Evolutionary conservation across 495 filamentous ascomycete species (phyloP).

Genomic region (Neurospora sp.): DNA sequence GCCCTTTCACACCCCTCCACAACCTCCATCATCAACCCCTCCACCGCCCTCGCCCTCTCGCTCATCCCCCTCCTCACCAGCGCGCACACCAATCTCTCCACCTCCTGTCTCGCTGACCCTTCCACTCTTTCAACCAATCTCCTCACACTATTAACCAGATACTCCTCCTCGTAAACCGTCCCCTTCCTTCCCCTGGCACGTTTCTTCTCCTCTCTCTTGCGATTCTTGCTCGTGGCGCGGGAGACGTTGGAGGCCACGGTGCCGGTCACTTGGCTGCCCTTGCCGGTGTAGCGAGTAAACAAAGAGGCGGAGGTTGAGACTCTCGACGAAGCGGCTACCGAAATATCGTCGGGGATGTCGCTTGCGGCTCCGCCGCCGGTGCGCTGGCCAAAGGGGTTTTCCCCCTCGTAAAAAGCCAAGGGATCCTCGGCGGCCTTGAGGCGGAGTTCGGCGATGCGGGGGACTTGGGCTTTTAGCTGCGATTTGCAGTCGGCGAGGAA

Average conservation of each 20-base stretch:
- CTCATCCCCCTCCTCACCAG: conserved; percentile 73
- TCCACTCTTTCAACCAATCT: conserved; percentile 80
- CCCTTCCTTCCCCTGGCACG: conserved; percentile 89
- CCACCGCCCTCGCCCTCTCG: conserved; percentile 71
- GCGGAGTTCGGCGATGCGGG: conserved; percentile 72
- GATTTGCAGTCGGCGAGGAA: conserved; percentile 83
- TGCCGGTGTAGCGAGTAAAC: conserved; percentile 85
- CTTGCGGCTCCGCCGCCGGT: conserved; percentile 35
- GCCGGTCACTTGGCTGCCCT: conserved; percentile 43
- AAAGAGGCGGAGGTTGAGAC: conserved; percentile 68
- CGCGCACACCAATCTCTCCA: conserved; percentile 59
- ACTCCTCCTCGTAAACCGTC: conserved; percentile 95
- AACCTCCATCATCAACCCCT: conserved; percentile 61
- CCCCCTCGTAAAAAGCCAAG: conserved; percentile 64
- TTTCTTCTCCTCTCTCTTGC: conserved; percentile 85
- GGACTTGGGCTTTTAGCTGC: conserved; percentile 75
- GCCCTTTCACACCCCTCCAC: conserved; percentile 53
- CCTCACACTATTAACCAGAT: conserved; percentile 78
- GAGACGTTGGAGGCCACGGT: conserved; percentile 58
- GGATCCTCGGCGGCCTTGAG: conserved; percentile 73
- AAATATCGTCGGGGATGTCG: conserved; percentile 85
- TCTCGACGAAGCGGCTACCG: conserved; percentile 74
- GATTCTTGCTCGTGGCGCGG: conserved; percentile 71
- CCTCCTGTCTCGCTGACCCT: conserved; percentile 48
- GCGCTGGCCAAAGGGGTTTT: conserved; percentile 31